Evolutionary conservation across 208 protist genomes (phyloP), one percentile per base, ranked within the genome.

Genomic region (Herpetomonas muscarum): DNA sequence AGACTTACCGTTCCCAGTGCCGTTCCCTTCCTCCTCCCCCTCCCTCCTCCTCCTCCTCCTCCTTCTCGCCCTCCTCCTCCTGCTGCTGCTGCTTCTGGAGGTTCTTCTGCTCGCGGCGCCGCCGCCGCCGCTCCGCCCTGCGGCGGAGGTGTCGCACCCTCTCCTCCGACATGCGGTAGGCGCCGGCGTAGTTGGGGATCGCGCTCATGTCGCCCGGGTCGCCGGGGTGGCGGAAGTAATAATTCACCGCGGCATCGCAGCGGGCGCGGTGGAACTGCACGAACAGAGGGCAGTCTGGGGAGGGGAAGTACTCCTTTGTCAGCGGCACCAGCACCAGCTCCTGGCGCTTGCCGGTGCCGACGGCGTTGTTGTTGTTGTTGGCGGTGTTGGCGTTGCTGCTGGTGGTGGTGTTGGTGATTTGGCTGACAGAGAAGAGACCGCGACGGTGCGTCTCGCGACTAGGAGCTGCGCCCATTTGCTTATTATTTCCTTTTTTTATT

Each of bases 301-400:
- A 74, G 0, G 86, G 81, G 42, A 93, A 93, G 62, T 79, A 93
- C 52, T 87, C 76, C 46, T 74, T 74, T 0, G 82, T 90, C 32
- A 93, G 80, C 0, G 86, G 86, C 28, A 93, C 81, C 13, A 93
- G 63, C 15, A 93, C 75, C 45, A 92, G 82, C 22, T 84, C 79
- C 17, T 84, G 72, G 44, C 65, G 57, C 36, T 79, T 76, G 55
- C 48, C 65, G 50, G 19, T 39, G 22, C 55, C 4, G 22, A 6
- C 5, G 37, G 17, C 52, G 52, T n/a, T n/a, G n/a, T 55, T n/a
- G 25, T 45, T 19, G 21, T 54, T 60, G 37, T 48, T 37, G 26
- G 37, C 42, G 28, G 39, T 44, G 31, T 37, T 36, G 31, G 34
- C 60, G 25, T 49, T 51, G 22, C 48, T 56, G 15, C 53, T 53